Percentiles rank a stretch among this genome's conserved stretches.
Conservation (phyloP, 495 filamentous ascomycete species). For the Polyplosphaeria fusca region DNA sequence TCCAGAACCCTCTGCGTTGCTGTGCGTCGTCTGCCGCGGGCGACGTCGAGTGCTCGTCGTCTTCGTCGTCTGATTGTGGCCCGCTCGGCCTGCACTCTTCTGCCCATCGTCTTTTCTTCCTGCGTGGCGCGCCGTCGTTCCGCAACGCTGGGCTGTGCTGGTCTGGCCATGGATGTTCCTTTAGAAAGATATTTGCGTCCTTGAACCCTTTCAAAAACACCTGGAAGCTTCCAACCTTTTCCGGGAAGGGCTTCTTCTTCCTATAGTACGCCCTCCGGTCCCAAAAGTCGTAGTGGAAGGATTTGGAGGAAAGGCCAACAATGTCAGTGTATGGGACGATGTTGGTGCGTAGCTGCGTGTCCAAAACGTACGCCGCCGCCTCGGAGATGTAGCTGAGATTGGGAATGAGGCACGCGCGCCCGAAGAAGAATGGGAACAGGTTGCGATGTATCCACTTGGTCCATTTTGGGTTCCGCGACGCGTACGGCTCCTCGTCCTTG, state of each 20-base stretch:
- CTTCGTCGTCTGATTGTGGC: constrained; percentile 63
- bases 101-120: constrained; percentile 71
- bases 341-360: constrained; percentile 83
- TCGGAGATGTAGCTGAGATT: constrained; percentile 99
- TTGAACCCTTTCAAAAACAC: constrained; percentile 96
- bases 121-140: constrained; percentile 58
- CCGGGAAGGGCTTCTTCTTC: constrained; percentile 80
- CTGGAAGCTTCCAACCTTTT: constrained; percentile 94
- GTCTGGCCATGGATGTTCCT: constrained; percentile 97
- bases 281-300: constrained; percentile 98
- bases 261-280: constrained; percentile 83
- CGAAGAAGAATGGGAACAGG: constrained; percentile 95
- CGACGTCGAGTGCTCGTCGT: constrained; percentile 55
- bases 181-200: constrained; percentile 91
- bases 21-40: constrained; percentile 48
- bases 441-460: constrained; percentile 49
- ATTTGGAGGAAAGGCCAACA: constrained; percentile 89
- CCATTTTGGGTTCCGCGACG: constrained; percentile 46
- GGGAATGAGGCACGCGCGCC: constrained; percentile 91
- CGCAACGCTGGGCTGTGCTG: constrained; percentile 75
- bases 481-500: constrained; percentile 98
- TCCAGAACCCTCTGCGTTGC: constrained; percentile 71
- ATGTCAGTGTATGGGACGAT: constrained; percentile 96
- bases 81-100: constrained; percentile 78
- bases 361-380: constrained; percentile 92